Base-by-base conservation (phyloP, 2,329 filamentous ascomycete genomes). In the Byssoonygena ceratinophila region DNA sequence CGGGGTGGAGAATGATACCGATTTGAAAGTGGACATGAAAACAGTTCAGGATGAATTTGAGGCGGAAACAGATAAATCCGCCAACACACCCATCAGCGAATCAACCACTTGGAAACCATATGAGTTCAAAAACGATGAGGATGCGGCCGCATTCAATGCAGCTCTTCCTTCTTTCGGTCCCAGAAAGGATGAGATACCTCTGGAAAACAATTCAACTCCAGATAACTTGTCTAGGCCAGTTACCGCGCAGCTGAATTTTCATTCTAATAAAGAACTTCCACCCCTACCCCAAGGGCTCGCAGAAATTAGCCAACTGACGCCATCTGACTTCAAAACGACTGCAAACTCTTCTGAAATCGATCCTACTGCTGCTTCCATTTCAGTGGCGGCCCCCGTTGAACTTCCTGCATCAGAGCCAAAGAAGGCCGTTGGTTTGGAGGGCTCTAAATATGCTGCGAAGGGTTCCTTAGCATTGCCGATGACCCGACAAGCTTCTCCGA, bases 281-380 rank as follows among this genome's bases (percentile, higher is more conserved):
- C 31, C 14, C 4, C 7, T 40, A 9, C 29, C 36, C n/a, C 25
- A n/a, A 56, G 32, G 48, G 23, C 7, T n/a, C 23, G 45, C 53
- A 22, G 56, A 59, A 23, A 41, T 56, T 16, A 34, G 52, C 2
- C 8, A 29, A 31, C 16, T 14, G 18, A 49, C 8, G 16, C 8
- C 20, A 20, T 46, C 52, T 1, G 46, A 39, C 1, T 41, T 58
- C 1, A 56, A 59, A 32, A 54, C 57, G 4, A 58, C 57, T 14
- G 85, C 86, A 0, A 80, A 79, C 60, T 77, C 84, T 0, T 94
- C 92, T 64, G 76, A 76, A 52, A 76, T 72, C 59, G 66, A 69
- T 54, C 61, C 68, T 54, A 60, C 61, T 50, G 54, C 57, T 49
- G 55, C 57, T 23, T 39, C 54, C 16, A 43, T 36, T 25, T 36